Conservation (phyloP, 2,329 filamentous ascomycete species). For the Pseudocercospora crystallina region DNA sequence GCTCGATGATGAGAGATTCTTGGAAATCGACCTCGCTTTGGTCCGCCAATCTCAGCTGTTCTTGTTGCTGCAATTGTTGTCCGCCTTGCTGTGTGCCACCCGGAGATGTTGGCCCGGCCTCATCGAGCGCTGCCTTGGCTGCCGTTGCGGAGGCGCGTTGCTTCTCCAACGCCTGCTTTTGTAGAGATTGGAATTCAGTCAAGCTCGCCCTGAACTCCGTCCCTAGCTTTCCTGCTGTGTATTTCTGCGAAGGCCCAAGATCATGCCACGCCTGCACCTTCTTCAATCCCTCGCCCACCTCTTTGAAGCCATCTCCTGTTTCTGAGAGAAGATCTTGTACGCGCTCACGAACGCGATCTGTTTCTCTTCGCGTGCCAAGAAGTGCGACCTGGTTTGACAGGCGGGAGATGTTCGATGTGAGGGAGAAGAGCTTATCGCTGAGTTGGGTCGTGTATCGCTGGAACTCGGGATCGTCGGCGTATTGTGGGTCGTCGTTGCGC, state of each 20-base stretch:
- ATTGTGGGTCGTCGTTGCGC: constrained; percentile 69
- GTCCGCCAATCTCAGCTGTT: constrained; percentile 76
- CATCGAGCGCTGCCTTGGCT: constrained; percentile 71
- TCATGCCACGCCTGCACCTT: constrained; percentile 73
- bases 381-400: constrained; percentile 81
- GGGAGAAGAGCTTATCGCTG: constrained; percentile 82
- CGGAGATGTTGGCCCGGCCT: constrained; percentile 38
- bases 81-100: constrained; percentile 51
- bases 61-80: constrained; percentile 52
- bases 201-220: constrained; percentile 88
- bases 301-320: constrained; percentile 81
- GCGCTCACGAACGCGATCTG: constrained; percentile 82
- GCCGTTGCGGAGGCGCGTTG: constrained; percentile 83
- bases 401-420: constrained; percentile 84
- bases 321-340: constrained; percentile 86
- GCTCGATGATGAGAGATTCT: constrained; percentile 90
- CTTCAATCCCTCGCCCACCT: constrained; percentile 91
- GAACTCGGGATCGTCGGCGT: constrained; percentile 92
- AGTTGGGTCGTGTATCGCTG: constrained; percentile 76
- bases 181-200: constrained; percentile 88
- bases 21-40: constrained; percentile 98
- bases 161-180: constrained; percentile 86
- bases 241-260: constrained; percentile 84
- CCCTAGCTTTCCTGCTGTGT: constrained; percentile 91
- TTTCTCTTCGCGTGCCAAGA: constrained; percentile 87